Base-by-base conservation (phyloP, 2,329 filamentous ascomycete species). In the Pseudocercospora pini-densiflorae region DNA sequence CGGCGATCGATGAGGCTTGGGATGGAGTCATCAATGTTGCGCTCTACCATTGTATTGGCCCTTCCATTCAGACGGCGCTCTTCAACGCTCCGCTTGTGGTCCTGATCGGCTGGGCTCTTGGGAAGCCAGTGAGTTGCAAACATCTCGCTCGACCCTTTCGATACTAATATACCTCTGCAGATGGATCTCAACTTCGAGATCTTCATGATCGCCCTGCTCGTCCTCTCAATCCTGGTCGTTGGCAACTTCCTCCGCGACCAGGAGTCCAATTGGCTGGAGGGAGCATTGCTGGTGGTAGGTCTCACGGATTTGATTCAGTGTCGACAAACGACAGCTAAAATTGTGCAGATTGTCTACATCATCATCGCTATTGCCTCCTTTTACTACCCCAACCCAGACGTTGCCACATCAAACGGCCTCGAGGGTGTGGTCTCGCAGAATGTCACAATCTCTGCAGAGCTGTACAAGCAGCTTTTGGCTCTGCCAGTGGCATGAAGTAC, bases 191-290 rank as follows among this genome's bases (percentile, higher is more conserved):
- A 92, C 76, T 97, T 97, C 76, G 91, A 95, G 72, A 85, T 93
- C n/a, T 97, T 97, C 82, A 92, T 95, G 81, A 86, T 95, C 23
- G 87, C 90, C 62, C 85, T 96, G 70, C 83, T 97, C 5, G 88
- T 97, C 61, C 84, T 97, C 23, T 88, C 92, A 21, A 94, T 97
- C 72, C 82, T 97, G 47, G 74, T 74, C 27, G 73, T 74, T 36
- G 67, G 93, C 1, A 92, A 93, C 66, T 97, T 97, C 79, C 80
- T 97, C 59, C 85, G 93, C 57, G 94, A 97, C 76, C 88, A 92
- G 70, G 94, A 94, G 83, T 92, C 89, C 66, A 96, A 97, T 75
- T 97, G 96, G 75, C 86, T 97, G 3, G 94, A 97, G 78, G 94
- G 94, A 1, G 86, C 88, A 27, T 84, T 97, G 19, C 92, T 92